These are phyloP conservation scores for Saccharomycopsis schoenii DNA, from an alignment of 805 yeast genomes.

Conservation along the genomic window DNA sequence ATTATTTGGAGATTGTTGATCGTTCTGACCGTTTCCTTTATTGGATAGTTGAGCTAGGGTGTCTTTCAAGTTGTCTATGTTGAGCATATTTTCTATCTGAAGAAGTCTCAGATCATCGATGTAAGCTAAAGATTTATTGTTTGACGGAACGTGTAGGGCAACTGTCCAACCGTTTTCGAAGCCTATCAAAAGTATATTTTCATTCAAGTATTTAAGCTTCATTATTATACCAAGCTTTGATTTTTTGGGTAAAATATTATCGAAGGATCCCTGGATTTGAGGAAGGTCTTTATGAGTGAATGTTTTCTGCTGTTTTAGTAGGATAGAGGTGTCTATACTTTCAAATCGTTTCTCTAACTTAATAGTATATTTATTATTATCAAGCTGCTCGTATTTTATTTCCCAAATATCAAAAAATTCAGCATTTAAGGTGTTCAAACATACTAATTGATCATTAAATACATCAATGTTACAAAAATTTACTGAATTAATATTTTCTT, in stretches of 20 bases:
- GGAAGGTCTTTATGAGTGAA: neutral
- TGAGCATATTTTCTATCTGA: slow-evolving; percentile 19
- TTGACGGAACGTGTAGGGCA: slow-evolving; percentile 22
- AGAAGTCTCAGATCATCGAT: slow-evolving; percentile 24
- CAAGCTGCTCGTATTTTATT: slow-evolving; percentile 7
- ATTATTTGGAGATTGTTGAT: neutral
- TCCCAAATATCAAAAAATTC: slow-evolving; percentile 22
- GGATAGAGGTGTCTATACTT: slow-evolving; percentile 16
- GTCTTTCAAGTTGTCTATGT: slow-evolving; percentile 16
- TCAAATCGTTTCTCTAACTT: slow-evolving; percentile 18
- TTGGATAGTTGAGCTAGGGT: slow-evolving; percentile 26
- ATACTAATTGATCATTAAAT: slow-evolving; percentile 28
- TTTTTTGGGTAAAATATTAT: neutral
- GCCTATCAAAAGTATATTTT: slow-evolving; percentile 38
- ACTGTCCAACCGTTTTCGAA: slow-evolving; percentile 65
- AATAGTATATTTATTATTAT: slow-evolving; percentile 6
- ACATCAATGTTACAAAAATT: slow-evolving; percentile 61
- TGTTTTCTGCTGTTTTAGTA: slow-evolving; percentile 8
- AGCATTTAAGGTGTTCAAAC: slow-evolving; percentile 51
- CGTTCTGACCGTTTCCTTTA: slow-evolving; percentile 23
- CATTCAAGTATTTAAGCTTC: slow-evolving; percentile 36
- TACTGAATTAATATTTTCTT: slow-evolving; percentile 62
- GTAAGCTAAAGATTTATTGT: slow-evolving; percentile 9
- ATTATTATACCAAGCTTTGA: slow-evolving; percentile 57
- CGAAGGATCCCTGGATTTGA: neutral